Evolutionary conservation across 2,329 filamentous ascomycete genomes (phyloP).

Genomic region (Immersiporthe knoxdaviesiana): DNA sequence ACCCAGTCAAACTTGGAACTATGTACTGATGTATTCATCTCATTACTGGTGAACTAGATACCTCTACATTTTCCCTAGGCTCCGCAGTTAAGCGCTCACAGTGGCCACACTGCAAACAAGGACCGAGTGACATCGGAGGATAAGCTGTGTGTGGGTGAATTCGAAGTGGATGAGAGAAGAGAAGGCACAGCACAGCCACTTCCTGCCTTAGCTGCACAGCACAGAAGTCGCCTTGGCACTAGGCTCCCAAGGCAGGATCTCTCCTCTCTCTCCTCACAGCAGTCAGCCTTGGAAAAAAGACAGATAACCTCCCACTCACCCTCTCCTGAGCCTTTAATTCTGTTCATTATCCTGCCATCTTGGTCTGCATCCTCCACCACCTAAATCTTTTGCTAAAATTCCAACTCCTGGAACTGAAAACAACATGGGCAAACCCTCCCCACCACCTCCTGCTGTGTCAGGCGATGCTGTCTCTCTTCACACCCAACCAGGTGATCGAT

Average conservation of each 20-base stretch:
- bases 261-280: background rate
- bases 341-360: background rate
- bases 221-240: background rate
- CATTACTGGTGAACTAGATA: background rate
- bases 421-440: slow-evolving; percentile 35
- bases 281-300: background rate
- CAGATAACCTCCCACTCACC: background rate
- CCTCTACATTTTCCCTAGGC: no score
- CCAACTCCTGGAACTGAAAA: background rate
- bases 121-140: background rate
- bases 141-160: background rate
- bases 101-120: background rate
- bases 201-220: background rate
- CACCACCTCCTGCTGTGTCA: slow-evolving; percentile 27
- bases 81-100: no score
- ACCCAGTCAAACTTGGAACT: no score
- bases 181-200: background rate
- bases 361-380: background rate
- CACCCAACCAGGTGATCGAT: slow-evolving; percentile 36
- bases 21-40: no score
- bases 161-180: background rate
- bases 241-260: background rate
- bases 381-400: background rate
- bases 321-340: background rate
- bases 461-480: slow-evolving; percentile 36